A percentile compares a stretch with the other conserved stretches of the same genome.
Conservation (phyloP, 176 grass and related monocot genomes). For the Tillandsia fasciculata region DNA sequence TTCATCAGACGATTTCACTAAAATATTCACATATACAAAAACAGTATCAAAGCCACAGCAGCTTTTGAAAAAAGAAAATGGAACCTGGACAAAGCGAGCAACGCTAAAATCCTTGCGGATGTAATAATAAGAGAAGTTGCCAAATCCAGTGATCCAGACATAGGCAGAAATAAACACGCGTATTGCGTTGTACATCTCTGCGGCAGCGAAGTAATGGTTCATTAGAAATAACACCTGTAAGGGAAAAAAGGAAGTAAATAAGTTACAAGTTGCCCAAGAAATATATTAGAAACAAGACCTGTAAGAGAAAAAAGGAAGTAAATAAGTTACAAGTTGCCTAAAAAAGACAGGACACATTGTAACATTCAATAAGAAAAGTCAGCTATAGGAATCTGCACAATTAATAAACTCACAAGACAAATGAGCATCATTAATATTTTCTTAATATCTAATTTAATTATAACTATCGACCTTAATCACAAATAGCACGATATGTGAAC, state of each 20-base stretch:
- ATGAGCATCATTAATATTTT: background rate
- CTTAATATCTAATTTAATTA: background rate
- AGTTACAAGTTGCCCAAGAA: slow-evolving; percentile 1
- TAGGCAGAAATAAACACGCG: slow-evolving; percentile 32
- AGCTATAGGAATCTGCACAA: background rate
- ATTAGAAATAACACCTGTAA: slow-evolving; percentile 35
- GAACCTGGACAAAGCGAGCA: slow-evolving; percentile 35
- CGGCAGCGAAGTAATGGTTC: slow-evolving; percentile 40
- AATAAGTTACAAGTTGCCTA: background rate
- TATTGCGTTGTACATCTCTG: slow-evolving; percentile 37
- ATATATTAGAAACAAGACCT: slow-evolving; percentile 41
- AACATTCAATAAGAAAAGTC: background rate
- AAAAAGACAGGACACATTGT: background rate
- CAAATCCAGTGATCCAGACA: slow-evolving; percentile 36
- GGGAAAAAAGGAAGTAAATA: slow-evolving; percentile 7
- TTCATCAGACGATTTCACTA: slow-evolving; percentile 1
- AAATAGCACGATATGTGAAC: too few species aligned
- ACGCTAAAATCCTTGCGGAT: slow-evolving; percentile 34
- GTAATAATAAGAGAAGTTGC: slow-evolving; percentile 42
- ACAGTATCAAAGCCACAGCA: background rate
- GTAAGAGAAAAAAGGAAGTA: slow-evolving; percentile 9
- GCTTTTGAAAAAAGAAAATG: background rate
- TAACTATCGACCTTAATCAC: too few species aligned
- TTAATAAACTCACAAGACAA: background rate
- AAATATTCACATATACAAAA: slow-evolving; percentile 1